These are phyloP conservation scores for Boletus sp. DNA, from an alignment of 768 basidiomycete genomes.

Conservation along the genomic window DNA sequence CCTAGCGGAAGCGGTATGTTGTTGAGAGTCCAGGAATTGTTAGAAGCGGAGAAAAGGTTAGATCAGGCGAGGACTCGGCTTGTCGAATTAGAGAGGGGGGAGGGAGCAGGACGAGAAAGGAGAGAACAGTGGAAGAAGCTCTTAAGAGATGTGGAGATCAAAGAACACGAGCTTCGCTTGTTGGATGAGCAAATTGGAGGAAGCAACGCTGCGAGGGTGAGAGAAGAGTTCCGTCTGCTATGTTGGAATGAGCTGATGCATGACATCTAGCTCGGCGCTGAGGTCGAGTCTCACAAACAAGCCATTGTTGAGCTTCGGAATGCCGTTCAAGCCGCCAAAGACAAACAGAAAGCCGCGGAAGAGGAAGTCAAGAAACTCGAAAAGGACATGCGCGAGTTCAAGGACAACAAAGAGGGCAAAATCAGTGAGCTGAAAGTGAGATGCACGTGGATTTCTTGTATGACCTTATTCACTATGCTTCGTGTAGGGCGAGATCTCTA, in stretches of 20 bases:
- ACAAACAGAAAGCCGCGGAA: slow-evolving; percentile 73
- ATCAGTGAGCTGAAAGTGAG: slow-evolving; percentile 87
- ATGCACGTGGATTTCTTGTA: not conserved
- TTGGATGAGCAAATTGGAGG: slow-evolving; percentile 82
- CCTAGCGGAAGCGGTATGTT: slow-evolving; percentile 72
- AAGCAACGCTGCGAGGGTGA: slow-evolving; percentile 85
- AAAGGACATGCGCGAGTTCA: slow-evolving; percentile 97
- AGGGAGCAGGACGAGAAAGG: slow-evolving; percentile 46
- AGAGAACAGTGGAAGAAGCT: slow-evolving; percentile 61
- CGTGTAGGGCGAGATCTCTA: slow-evolving; percentile 62
- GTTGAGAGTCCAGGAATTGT: slow-evolving; percentile 78
- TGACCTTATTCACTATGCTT: not conserved
- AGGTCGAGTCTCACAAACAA: slow-evolving; percentile 71
- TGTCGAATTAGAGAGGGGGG: slow-evolving; percentile 51
- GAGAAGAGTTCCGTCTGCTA: slow-evolving; percentile 20
- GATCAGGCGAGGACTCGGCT: slow-evolving; percentile 47
- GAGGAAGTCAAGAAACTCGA: slow-evolving; percentile 85
- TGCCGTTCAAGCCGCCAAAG: slow-evolving; percentile 61
- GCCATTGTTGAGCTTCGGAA: slow-evolving; percentile 55
- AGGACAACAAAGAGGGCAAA: slow-evolving; percentile 98
- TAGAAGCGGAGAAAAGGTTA: slow-evolving; percentile 62
- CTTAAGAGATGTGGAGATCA: slow-evolving; percentile 77
- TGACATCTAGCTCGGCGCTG: slow-evolving; percentile 63
- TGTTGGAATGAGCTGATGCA: not conserved
- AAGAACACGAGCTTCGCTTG: slow-evolving; percentile 79